phyloP scores from a whole-genome alignment of 805 yeast genomes.

The Pichia cabralensis region DNA sequence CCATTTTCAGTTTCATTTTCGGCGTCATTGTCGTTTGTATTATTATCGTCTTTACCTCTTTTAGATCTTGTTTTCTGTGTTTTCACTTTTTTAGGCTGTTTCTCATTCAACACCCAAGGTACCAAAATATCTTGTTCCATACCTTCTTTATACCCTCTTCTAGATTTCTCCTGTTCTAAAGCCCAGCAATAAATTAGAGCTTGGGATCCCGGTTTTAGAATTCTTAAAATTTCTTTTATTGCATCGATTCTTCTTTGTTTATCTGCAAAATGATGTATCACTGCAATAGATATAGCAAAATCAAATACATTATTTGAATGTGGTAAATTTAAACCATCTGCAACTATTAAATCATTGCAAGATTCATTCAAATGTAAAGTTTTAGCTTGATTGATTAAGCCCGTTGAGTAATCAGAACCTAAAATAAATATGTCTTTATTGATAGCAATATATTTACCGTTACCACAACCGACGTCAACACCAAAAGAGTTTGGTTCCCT shows the following conservation, averaged over 20 bases:
- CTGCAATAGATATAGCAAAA: slow-evolving; percentile 93
- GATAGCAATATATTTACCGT: slow-evolving; percentile 79
- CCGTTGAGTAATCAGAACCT: slow-evolving; percentile 69
- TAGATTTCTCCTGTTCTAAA: slow-evolving; percentile 74
- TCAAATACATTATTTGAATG: slow-evolving; percentile 41
- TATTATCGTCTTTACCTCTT: slow-evolving; percentile 8
- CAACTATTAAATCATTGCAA: slow-evolving; percentile 50
- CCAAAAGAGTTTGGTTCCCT: slow-evolving; percentile 57
- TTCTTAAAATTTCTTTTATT: slow-evolving; percentile 51
- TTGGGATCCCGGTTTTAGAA: slow-evolving; percentile 47
- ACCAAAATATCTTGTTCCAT: slow-evolving; percentile 90
- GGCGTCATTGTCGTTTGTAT: slow-evolving; percentile 14
- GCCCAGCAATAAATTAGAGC: slow-evolving; percentile 95
- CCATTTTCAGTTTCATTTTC: no score
- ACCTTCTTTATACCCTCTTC: slow-evolving; percentile 87
- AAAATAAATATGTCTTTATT: slow-evolving; percentile 59
- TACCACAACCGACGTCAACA: slow-evolving; percentile 93
- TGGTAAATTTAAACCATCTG: slow-evolving; percentile 71
- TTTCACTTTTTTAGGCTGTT: slow-evolving; percentile 31
- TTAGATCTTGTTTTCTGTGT: slow-evolving; percentile 12
- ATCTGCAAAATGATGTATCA: slow-evolving; percentile 91
- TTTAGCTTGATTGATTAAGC: slow-evolving; percentile 55
- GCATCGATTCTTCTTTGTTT: slow-evolving; percentile 71
- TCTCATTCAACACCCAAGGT: slow-evolving; percentile 80
- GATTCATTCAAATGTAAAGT: slow-evolving; percentile 23